Evolutionary conservation across 1,284 basidiomycete genomes (phyloP).

Genomic region (Sporisorium sorghi): DNA sequence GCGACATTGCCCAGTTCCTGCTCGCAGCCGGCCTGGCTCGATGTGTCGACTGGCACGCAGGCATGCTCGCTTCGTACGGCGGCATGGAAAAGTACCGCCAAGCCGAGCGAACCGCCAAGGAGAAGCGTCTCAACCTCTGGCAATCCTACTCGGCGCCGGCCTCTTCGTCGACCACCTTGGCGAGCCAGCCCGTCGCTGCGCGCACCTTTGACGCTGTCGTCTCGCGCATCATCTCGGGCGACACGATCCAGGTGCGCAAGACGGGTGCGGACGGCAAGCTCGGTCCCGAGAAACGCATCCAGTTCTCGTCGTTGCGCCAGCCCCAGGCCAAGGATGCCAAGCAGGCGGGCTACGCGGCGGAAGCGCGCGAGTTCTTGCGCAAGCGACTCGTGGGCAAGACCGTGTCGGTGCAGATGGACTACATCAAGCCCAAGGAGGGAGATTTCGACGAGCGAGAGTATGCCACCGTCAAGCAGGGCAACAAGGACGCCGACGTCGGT

Average conservation of each 20-base stretch:
- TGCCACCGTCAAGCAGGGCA: slow-evolving; percentile 59
- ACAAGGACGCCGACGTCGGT: slow-evolving; percentile 77
- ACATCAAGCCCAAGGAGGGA: slow-evolving; percentile 63
- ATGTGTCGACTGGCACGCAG: slow-evolving; percentile 97
- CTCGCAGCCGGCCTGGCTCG: slow-evolving; percentile 87
- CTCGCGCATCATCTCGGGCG: slow-evolving; percentile 88
- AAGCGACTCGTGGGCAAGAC: slow-evolving; percentile 60
- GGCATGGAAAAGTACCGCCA: slow-evolving; percentile 76
- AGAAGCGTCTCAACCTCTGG: slow-evolving; percentile 83
- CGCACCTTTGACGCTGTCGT: slow-evolving; percentile 79
- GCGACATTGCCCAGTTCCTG: slow-evolving; percentile 92
- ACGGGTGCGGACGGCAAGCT: slow-evolving; percentile 69
- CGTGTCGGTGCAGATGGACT: slow-evolving; percentile 62
- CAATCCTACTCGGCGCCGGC: slow-evolving; percentile 72
- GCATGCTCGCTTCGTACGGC: slow-evolving; percentile 79
- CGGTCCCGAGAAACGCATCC: slow-evolving; percentile 81
- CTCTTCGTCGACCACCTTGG: slow-evolving; percentile 33
- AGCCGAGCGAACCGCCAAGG: slow-evolving; percentile 86
- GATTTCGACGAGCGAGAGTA: slow-evolving; percentile 63
- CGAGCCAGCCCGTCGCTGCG: slow-evolving; percentile 45
- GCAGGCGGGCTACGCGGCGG: slow-evolving; percentile 87
- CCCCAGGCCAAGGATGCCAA: slow-evolving; percentile 78
- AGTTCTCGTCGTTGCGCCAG: slow-evolving; percentile 88
- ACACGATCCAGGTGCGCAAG: slow-evolving; percentile 77
- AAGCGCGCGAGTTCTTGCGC: slow-evolving; percentile 79